A percentile compares a stretch with the other conserved stretches of the same genome.
These are phyloP conservation scores for Botryobasidium botryosum DNA, from an alignment of 768 basidiomycete species.

Conservation along the genomic window DNA sequence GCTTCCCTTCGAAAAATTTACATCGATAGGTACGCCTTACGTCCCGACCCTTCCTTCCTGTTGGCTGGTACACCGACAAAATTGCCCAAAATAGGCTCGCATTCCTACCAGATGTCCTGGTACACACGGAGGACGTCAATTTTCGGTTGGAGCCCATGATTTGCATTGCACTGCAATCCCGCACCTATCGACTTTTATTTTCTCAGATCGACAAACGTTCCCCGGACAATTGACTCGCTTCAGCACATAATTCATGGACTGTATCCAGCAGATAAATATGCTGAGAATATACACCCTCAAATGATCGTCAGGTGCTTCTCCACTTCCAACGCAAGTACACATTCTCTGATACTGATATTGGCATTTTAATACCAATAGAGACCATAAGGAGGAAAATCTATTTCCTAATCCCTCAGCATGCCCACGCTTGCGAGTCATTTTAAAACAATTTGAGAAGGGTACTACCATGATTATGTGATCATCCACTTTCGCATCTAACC, in stretches of 20 bases:
- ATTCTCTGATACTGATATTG: constrained; percentile 26
- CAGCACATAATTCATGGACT: constrained; percentile 60
- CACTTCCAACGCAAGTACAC: too few species aligned
- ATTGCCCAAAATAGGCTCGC: constrained; percentile 30
- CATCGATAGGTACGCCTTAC: constrained; percentile 35
- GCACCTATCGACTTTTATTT: neutral
- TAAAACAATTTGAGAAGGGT: constrained; percentile 49
- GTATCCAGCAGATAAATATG: constrained; percentile 40
- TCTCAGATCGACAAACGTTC: constrained; percentile 52
- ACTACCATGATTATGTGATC: neutral
- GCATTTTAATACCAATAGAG: constrained; percentile 24
- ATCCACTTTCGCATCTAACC: constrained; percentile 1
- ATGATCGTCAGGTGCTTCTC: constrained; percentile 5
- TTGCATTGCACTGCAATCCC: neutral
- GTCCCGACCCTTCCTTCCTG: neutral
- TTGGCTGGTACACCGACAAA: constrained; percentile 1
- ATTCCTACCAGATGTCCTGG: constrained; percentile 40
- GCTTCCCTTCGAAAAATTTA: constrained; percentile 43
- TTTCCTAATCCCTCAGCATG: constrained; percentile 53
- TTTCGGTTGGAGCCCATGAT: constrained; percentile 31
- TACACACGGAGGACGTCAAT: constrained; percentile 32
- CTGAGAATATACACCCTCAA: constrained; percentile 26
- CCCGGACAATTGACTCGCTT: constrained; percentile 57
- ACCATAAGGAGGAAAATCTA: constrained; percentile 53
- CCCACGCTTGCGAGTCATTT: constrained; percentile 45